A percentile compares a stretch with the other conserved stretches of the same genome.
Evolutionary conservation across 768 basidiomycete species (phyloP).

Genomic region (Phlebiopsis gigantea): DNA sequence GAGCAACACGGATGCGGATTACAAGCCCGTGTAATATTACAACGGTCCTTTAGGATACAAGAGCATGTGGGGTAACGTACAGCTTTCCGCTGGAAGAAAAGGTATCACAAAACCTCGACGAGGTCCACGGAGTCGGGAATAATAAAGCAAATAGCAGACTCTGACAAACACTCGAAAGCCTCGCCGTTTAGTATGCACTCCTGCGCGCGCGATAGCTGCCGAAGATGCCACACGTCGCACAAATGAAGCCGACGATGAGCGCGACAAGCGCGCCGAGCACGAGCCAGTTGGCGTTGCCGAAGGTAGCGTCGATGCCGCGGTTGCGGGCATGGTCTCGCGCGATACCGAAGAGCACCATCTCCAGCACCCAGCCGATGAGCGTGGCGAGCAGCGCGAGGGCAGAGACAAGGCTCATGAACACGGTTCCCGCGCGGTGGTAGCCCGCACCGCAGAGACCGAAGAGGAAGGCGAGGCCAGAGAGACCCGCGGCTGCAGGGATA

Average conservation of each 20-base stretch:
- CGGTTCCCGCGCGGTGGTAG: conserved; percentile 66
- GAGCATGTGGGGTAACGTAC: not conserved
- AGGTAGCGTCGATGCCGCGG: conserved; percentile 43
- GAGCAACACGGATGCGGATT: not conserved
- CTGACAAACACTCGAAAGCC: not conserved
- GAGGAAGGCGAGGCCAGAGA: conserved; percentile 59
- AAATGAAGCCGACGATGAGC: conserved; percentile 62
- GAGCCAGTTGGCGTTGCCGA: conserved; percentile 82
- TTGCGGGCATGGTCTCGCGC: conserved; percentile 53
- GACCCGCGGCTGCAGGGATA: conserved; percentile 45
- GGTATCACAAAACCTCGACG: not conserved
- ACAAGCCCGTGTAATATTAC: not conserved
- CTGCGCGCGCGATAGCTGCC: conserved; percentile 50
- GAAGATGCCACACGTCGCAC: conserved; percentile 59
- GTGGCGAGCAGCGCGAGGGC: conserved; percentile 63
- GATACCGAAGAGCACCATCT: conserved; percentile 77
- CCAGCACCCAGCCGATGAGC: conserved; percentile 67
- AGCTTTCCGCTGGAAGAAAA: not conserved
- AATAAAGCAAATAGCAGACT: not conserved
- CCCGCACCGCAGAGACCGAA: conserved; percentile 63
- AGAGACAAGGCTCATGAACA: conserved; percentile 68
- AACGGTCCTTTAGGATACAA: not conserved
- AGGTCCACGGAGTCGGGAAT: not conserved
- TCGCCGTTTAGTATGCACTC: conserved; percentile 17
- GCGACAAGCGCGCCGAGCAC: conserved; percentile 70